These are phyloP conservation scores for Otatea glauca DNA, from an alignment of 176 grass and related monocot genomes.

Conservation along the genomic window DNA sequence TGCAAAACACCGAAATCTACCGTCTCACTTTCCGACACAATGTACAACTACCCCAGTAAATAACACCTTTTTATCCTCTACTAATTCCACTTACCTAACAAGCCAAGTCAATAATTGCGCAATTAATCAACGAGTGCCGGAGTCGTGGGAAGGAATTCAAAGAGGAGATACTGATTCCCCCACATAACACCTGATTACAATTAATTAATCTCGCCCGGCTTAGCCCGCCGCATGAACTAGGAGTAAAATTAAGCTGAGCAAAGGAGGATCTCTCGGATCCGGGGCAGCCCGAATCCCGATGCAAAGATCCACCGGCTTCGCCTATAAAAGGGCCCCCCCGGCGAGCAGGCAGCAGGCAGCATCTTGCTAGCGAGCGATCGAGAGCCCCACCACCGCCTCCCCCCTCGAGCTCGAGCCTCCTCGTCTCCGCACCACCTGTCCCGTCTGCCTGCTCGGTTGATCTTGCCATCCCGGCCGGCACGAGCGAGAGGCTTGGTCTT, in stretches of 20 bases:
- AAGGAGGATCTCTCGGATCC: conserved; percentile 17
- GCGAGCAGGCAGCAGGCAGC: neutral
- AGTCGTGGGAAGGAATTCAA: conserved; percentile 25
- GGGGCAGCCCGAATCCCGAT: conserved; percentile 33
- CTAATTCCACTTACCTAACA: neutral
- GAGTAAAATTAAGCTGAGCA: neutral
- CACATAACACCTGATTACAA: neutral
- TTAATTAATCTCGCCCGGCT: neutral
- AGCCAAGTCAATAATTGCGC: neutral
- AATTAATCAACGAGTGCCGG: conserved; percentile 26
- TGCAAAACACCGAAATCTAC: neutral
- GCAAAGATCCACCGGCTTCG: conserved; percentile 28
- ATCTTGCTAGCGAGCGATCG: neutral
- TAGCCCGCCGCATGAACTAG: neutral
- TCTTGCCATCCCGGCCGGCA: neutral
- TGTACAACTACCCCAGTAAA: too few relatives aligned
- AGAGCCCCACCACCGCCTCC: neutral
- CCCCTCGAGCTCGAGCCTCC: conserved; percentile 30
- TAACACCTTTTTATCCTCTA: neutral
- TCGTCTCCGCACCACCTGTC: neutral
- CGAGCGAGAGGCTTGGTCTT: neutral
- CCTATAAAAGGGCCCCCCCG: conserved; percentile 37
- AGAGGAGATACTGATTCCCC: conserved; percentile 41
- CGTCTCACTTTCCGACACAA: neutral
- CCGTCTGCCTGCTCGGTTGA: neutral